Evolutionary conservation across 768 basidiomycete genomes (phyloP).

Genomic region (Hypholoma sublateritium): DNA sequence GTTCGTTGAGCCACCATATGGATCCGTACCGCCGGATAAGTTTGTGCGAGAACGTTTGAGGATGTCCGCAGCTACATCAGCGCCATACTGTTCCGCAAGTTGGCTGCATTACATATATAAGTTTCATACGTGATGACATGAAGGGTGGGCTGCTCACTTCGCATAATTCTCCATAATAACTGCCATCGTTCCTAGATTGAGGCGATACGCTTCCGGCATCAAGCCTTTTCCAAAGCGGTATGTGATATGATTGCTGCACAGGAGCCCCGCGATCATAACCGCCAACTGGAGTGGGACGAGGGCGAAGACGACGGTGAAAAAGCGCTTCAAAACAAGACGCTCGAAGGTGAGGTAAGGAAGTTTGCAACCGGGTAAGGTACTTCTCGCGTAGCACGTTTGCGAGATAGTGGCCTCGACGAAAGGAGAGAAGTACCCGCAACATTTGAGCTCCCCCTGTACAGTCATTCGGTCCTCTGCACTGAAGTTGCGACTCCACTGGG

Average conservation of each 20-base stretch:
- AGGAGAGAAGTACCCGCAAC: constrained; percentile 81
- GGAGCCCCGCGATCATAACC: constrained; percentile 60
- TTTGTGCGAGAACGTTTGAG: constrained; percentile 51
- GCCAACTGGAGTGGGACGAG: constrained; percentile 66
- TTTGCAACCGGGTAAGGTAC: constrained; percentile 75
- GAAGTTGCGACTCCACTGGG: constrained; percentile 66
- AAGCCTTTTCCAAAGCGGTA: constrained; percentile 88
- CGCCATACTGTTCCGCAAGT: constrained; percentile 68
- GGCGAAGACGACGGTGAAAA: constrained; percentile 65
- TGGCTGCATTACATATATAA: constrained; percentile 37
- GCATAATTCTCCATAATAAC: constrained; percentile 85
- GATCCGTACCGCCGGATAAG: constrained; percentile 12
- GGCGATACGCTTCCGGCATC: constrained; percentile 81
- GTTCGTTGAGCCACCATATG: not conserved
- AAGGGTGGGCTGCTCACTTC: constrained; percentile 22
- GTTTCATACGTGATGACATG: not conserved
- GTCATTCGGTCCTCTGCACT: constrained; percentile 58
- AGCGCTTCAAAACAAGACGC: constrained; percentile 49
- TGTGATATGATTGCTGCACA: constrained; percentile 82
- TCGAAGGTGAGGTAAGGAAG: constrained; percentile 57
- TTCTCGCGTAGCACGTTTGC: constrained; percentile 72
- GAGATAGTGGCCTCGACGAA: constrained; percentile 77
- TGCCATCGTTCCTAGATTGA: constrained; percentile 70
- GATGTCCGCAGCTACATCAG: constrained; percentile 53
- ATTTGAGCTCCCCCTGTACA: constrained; percentile 71